Conservation (phyloP, 805 yeast genomes). For the Schizosaccharomyces osmophilus region DNA sequence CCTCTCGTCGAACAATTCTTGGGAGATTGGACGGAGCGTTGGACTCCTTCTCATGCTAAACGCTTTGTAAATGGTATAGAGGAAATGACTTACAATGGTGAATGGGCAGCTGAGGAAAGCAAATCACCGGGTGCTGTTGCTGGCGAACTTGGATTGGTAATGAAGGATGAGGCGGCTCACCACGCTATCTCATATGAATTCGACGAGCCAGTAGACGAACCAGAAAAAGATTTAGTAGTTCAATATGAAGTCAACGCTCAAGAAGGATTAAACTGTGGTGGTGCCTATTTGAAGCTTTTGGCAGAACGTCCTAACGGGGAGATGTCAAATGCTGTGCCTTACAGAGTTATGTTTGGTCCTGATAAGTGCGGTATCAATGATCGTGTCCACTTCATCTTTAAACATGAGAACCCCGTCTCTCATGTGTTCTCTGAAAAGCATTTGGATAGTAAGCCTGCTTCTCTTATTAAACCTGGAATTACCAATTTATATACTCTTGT, state of each 20-base stretch:
- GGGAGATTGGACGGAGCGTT: slow-evolving; percentile 15
- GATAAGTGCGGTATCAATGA: slow-evolving; percentile 68
- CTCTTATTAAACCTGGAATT: slow-evolving; percentile 27
- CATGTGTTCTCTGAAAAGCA: slow-evolving; percentile 46
- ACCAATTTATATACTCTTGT: slow-evolving; percentile 56
- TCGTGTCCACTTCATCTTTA: slow-evolving; percentile 54
- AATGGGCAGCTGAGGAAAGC: slow-evolving; percentile 53
- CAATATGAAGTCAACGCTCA: slow-evolving; percentile 81
- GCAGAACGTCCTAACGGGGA: slow-evolving; percentile 16
- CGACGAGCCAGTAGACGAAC: slow-evolving; percentile 32
- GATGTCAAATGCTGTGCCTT: slow-evolving; percentile 44
- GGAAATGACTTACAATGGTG: slow-evolving; percentile 38
- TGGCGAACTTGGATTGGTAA: slow-evolving; percentile 53
- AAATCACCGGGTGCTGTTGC: slow-evolving; percentile 30
- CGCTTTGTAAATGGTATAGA: slow-evolving; percentile 20
- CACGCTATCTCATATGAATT: slow-evolving; percentile 56
- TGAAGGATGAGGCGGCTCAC: slow-evolving; percentile 50
- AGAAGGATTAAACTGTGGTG: slow-evolving; percentile 60
- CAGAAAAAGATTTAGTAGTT: slow-evolving; percentile 41
- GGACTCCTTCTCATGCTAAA: slow-evolving; percentile 34
- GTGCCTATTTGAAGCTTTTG: slow-evolving; percentile 64
- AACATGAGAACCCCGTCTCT: slow-evolving; percentile 28
- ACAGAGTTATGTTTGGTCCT: slow-evolving; percentile 83
- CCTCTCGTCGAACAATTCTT: slow-evolving; percentile 27
- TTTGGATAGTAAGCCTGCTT: slow-evolving; percentile 40